Base-by-base conservation (phyloP, 345 rosid species). In the Lumnitzera littorea region DNA sequence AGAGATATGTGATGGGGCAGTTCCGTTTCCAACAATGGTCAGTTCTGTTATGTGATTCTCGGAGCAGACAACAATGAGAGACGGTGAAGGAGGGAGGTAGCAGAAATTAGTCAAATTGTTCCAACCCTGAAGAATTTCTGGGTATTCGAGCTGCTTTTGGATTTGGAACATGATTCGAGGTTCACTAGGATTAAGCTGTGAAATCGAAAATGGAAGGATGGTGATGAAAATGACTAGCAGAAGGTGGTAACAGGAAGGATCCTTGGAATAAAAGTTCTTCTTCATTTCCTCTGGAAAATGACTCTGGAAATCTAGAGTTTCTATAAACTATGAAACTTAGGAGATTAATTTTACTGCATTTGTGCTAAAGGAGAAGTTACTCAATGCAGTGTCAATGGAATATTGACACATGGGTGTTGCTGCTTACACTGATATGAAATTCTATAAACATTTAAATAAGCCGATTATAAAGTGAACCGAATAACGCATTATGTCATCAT, bases 31-130 rank as follows among this genome's bases (percentile, higher is more conserved):
- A 1, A 78, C 48, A 48, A 92, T 59, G 15, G 87, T 72, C 63
- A 92, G 62, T 53, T 84, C 91, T 2, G 84, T 74, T 43, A 87
- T 72, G 48, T 70, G 87, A 58, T 62, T 55, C 48, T 78, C 59
- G 27, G 77, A 62, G 72, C 97, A 92, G 62, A 72, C 72, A 71
- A 89, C 58, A 61, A 63, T 74, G 48, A 92, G 78, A 43, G 86
- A 82, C 69, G 80, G 65, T 24, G 96, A 85, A 29, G 72, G 56
- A 49, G 90, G 91, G 56, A 84, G 68, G 67, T 75, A 66, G 50
- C 96, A 92, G 80, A 89, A 87, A 68, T 80, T 80, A 67, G 91
- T 81, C 80, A 85, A 89, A 5, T 78, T 81, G 17, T 63, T 81
- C 96, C 97, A 92, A 68, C 83, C 73, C 31, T 72, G 86, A 73